Base-by-base conservation (phyloP, 2,329 filamentous ascomycete genomes). In the Fusarium tricinctum region DNA sequence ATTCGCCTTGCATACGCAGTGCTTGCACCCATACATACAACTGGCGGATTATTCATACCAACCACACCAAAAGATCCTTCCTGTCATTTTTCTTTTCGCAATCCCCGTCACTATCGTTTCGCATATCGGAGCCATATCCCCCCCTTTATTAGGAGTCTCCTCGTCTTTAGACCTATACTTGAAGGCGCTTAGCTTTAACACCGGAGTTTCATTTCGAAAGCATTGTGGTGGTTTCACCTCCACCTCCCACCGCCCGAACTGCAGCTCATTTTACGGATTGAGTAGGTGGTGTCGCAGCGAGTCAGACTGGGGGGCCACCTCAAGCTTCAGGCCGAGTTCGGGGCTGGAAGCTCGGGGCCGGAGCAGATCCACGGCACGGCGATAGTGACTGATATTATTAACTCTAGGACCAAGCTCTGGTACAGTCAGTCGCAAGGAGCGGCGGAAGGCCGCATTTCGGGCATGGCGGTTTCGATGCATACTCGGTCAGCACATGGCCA, bases 301-400 rank as follows among this genome's bases (percentile, higher is more conserved):
- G 67, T 70, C 67, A 70, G 67, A 56, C 56, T 60, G 52, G 58
- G 66, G 66, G 63, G 28, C 43, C 63, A 70, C 67, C 67, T 70
- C 67, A 70, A 62, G 50, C 67, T 70, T 70, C 67, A 70, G 67
- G 67, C 62, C 67, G 67, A 70, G 67, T 58, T 70, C 67, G 67
- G 67, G 67, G 67, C 67, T 66, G 56, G 48, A 68, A 68, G 67
- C 67, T 69, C 63, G 63, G 67, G 67, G 63, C 63, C 54, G 58
- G 63, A 64, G 47, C 40, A 56, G 54, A 68, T 69, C 57, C 56
- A 69, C 66, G 66, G 58, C 49, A 56, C 42, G 43, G 47, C 49
- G 43, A 61, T 40, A 58, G 35, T 45, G 58, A 43, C 56, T 62
- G 46, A 26, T 61, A 55, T 62, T 62, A 62, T 48, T 60, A 50